Evolutionary conservation across 2,329 filamentous ascomycete genomes (phyloP).

Genomic region (Penicillium sumatraense): DNA sequence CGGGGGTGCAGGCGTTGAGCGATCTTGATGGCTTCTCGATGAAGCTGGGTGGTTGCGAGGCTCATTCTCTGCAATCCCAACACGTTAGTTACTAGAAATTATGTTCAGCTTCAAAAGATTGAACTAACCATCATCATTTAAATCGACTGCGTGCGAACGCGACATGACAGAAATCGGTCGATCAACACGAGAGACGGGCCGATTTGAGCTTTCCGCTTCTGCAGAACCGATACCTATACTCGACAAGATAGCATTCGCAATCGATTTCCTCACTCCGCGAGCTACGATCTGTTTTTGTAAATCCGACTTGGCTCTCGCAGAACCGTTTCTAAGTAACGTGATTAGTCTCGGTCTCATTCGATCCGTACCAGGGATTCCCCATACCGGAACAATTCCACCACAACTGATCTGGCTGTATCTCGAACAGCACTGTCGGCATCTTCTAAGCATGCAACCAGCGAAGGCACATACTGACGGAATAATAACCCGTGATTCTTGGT

Average conservation of each 20-base stretch:
- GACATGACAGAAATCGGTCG: constrained; percentile 38
- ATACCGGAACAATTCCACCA: constrained; percentile 85
- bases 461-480: constrained; percentile 82
- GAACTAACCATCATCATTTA: constrained; percentile 26
- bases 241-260: constrained; percentile 78
- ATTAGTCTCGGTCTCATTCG: constrained; percentile 9
- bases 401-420: constrained; percentile 78
- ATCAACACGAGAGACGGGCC: constrained; percentile 36
- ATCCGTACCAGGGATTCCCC: constrained; percentile 22
- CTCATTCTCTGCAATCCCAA: constrained; percentile 22
- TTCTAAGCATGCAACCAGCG: constrained; percentile 83
- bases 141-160: constrained; percentile 29
- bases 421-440: constrained; percentile 88
- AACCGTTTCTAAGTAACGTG: constrained; percentile 65
- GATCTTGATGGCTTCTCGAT: constrained; percentile 26
- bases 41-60: constrained; percentile 22
- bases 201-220: constrained; percentile 29
- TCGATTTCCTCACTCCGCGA: constrained; percentile 84
- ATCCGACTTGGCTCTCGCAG: constrained; percentile 83
- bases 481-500: constrained; percentile 77
- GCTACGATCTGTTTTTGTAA: constrained; percentile 83
- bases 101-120: neutral
- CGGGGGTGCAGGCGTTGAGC: constrained; percentile 36
- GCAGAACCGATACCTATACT: constrained; percentile 63
- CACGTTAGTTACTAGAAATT: constrained; percentile 1